Base-by-base conservation (phyloP, 2,329 filamentous ascomycete genomes). In the Botryotinia convoluta region DNA sequence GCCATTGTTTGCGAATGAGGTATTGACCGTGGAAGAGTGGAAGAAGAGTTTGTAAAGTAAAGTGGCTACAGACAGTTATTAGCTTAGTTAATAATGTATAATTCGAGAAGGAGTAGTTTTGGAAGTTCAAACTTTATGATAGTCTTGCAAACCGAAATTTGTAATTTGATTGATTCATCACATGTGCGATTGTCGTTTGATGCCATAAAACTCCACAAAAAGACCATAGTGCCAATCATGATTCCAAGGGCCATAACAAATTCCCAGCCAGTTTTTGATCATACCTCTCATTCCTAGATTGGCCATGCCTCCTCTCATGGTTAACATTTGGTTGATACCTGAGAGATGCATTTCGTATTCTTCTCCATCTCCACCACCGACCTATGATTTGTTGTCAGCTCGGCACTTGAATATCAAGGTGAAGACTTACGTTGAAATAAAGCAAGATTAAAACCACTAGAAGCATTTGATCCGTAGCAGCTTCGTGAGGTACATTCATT, bases 1-100 rank as follows among this genome's bases (percentile, higher is more conserved):
- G 79, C 78, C 77, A 16, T 51, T 79, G 10, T 79, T 80, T 69
- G 77, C 77, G 7, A 70, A 79, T 69, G 69, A 76, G 45, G 79
- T 80, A 1, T 73, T 75, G 59, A 79, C 75, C 4, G 77, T 79
- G 29, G 74, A 45, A 3, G 77, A 78, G 59, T 79, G 77, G 78
- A 77, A 73, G 42, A 69, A 75, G 39, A 77, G 39, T 48, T 65
- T 78, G 69, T 59, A 32, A 67, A 60, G 26, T 57, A 35, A 57
- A 39, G 48, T 29, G 14, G 6, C 7, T 5, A 26, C 39, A 37
- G 10, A 14, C 1, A 29, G 1, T 10, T n/a, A n/a, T 20, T 44
- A 22, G 18, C 12, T 4, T 37, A 22, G 29, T 45, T 26, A 26
- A 12, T 12, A 26, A 54, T 68, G 26, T 8, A 12, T 32, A 12